Evolutionary conservation across 2,329 filamentous ascomycete genomes (phyloP).

Genomic region (Scedosporium aurantiacum): DNA sequence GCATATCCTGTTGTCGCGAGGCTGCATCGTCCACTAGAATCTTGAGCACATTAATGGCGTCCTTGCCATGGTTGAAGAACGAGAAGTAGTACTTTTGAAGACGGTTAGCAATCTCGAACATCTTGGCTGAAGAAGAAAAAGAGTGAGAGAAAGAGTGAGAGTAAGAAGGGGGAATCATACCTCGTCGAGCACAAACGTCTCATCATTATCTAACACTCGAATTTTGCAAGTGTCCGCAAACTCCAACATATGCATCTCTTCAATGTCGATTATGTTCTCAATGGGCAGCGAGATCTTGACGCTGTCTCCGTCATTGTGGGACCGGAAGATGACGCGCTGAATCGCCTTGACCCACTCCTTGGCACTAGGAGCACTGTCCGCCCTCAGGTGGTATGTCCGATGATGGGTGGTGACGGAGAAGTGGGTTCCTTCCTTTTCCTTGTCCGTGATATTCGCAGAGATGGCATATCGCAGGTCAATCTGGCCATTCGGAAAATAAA

Average conservation of each 20-base stretch:
- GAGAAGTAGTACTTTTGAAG: slow-evolving; percentile 82
- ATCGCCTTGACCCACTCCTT: slow-evolving; percentile 95
- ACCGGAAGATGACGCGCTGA: slow-evolving; percentile 89
- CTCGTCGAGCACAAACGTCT: slow-evolving; percentile 92
- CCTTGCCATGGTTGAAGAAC: slow-evolving; percentile 77
- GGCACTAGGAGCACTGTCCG: slow-evolving; percentile 76
- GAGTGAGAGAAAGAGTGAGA: not conserved
- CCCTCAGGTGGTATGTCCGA: slow-evolving; percentile 75
- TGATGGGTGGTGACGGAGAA: slow-evolving; percentile 77
- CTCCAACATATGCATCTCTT: slow-evolving; percentile 81
- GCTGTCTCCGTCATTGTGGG: slow-evolving; percentile 91
- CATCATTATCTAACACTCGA: slow-evolving; percentile 82
- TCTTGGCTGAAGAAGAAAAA: not conserved
- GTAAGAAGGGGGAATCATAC: slow-evolving; percentile 32
- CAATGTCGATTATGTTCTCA: slow-evolving; percentile 80
- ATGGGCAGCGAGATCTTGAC: slow-evolving; percentile 92
- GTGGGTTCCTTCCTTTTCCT: slow-evolving; percentile 63
- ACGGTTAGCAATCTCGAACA: slow-evolving; percentile 1
- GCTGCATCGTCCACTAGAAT: slow-evolving; percentile 58
- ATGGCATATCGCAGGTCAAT: slow-evolving; percentile 89
- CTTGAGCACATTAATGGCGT: slow-evolving; percentile 70
- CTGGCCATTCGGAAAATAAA: slow-evolving; percentile 85
- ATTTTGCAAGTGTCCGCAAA: slow-evolving; percentile 92
- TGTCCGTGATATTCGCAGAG: slow-evolving; percentile 67
- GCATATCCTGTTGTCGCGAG: slow-evolving; percentile 19